phyloP scores from a whole-genome alignment of 1,139 yeast species.

The Kodamaea sp. region DNA sequence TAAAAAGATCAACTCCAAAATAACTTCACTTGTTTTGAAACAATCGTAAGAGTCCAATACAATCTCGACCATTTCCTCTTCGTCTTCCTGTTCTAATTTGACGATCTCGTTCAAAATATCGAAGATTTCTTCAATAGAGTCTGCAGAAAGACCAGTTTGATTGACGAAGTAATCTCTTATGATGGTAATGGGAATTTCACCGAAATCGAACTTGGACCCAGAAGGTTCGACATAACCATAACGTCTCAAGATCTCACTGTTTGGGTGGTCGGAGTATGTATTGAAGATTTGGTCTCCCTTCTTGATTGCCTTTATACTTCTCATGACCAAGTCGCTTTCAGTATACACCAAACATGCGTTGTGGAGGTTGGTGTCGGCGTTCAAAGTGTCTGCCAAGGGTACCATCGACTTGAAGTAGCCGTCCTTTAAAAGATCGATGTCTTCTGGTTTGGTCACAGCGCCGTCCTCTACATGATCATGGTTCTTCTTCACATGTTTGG shows the following conservation, averaged over 20 bases:
- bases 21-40: slow-evolving; percentile 55
- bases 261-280: slow-evolving; percentile 89
- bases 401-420: slow-evolving; percentile 79
- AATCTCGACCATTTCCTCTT: slow-evolving; percentile 48
- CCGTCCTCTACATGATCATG: slow-evolving; percentile 8
- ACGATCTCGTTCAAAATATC: slow-evolving; percentile 26
- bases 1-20: slow-evolving; percentile 56
- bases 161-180: slow-evolving; percentile 38
- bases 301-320: slow-evolving; percentile 60
- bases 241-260: slow-evolving; percentile 80
- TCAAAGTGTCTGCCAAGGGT: slow-evolving; percentile 87
- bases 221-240: slow-evolving; percentile 86
- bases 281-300: slow-evolving; percentile 78
- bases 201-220: slow-evolving; percentile 80
- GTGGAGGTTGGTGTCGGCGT: slow-evolving; percentile 77
- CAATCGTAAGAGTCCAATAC: slow-evolving; percentile 62
- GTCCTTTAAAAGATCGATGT: slow-evolving; percentile 35
- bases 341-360: slow-evolving; percentile 69
- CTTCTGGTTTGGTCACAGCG: slow-evolving; percentile 9
- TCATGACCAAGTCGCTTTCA: slow-evolving; percentile 58
- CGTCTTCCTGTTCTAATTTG: slow-evolving; percentile 35
- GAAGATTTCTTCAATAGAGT: slow-evolving; percentile 32
- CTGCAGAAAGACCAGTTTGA: slow-evolving; percentile 19
- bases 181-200: slow-evolving; percentile 57
- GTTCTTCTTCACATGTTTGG: slow-evolving; percentile 5